A percentile compares a stretch with the other conserved stretches of the same genome.
Evolutionary conservation across 192 early-diverging fungal species (phyloP).

Genomic region (Gorgonomyces haynaldii): DNA sequence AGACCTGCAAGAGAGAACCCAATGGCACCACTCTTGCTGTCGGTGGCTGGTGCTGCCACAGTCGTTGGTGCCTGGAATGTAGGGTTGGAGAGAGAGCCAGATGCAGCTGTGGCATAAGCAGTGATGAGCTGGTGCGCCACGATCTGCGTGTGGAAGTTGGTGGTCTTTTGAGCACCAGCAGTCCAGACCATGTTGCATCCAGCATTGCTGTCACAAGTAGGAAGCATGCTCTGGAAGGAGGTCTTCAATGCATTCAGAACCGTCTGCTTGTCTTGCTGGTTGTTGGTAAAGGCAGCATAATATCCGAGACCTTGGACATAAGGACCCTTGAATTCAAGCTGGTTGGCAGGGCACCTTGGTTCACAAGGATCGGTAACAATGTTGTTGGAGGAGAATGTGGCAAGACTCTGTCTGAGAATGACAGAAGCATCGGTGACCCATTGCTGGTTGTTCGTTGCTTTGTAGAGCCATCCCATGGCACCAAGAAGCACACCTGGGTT

Average conservation of each 20-base stretch:
- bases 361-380: slow-evolving; percentile 13
- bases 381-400: slow-evolving; percentile 8
- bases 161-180: not conserved
- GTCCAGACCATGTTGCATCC: slow-evolving; percentile 15
- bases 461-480: slow-evolving; percentile 16
- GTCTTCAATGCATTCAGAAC: slow-evolving; percentile 12
- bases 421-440: slow-evolving; percentile 11
- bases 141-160: not conserved
- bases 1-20: no score
- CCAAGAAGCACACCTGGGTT: slow-evolving; percentile 10
- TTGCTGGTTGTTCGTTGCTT: slow-evolving; percentile 9
- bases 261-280: slow-evolving; percentile 6
- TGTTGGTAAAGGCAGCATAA: not conserved
- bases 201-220: slow-evolving; percentile 14
- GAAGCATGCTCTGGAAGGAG: slow-evolving; percentile 11
- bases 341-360: not conserved
- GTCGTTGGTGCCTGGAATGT: no score
- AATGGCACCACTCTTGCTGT: no score
- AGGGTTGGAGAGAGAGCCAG: no score
- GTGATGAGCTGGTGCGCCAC: not conserved
- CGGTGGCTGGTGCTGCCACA: no score
- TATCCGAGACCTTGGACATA: not conserved
- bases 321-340: not conserved
- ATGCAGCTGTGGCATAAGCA: slow-evolving; percentile 1
- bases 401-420: slow-evolving; percentile 4